These are phyloP conservation scores for Beauveria australis DNA, from an alignment of 2,329 filamentous ascomycete species.

Conservation along the genomic window DNA sequence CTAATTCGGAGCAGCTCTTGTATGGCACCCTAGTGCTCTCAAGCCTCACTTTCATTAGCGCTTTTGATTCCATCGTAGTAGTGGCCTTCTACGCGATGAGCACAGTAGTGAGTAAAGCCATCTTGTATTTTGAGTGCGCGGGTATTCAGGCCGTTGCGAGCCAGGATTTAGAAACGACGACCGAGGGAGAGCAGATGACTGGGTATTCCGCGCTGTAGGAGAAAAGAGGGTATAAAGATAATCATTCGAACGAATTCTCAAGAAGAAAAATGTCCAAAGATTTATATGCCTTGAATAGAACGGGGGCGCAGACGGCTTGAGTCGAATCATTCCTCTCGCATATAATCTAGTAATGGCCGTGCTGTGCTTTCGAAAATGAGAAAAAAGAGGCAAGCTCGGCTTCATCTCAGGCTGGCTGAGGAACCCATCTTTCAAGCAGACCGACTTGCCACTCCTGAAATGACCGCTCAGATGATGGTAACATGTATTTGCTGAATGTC, in stretches of 20 bases:
- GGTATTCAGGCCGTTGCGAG: neutral
- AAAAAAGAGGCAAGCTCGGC: neutral
- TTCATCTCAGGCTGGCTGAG: slow-evolving; percentile 20
- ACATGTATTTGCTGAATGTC: slow-evolving; percentile 35
- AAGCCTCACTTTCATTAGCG: slow-evolving; percentile 8
- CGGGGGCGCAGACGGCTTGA: neutral
- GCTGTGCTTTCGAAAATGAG: neutral
- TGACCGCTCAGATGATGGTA: slow-evolving; percentile 47
- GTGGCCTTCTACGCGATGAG: neutral
- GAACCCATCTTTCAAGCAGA: slow-evolving; percentile 40
- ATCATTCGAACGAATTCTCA: too few species aligned
- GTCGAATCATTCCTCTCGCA: neutral
- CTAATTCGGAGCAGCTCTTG: neutral
- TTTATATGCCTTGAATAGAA: too few species aligned
- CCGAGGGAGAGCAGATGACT: neutral
- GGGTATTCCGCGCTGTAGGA: neutral
- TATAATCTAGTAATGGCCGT: too few species aligned
- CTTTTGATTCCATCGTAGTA: neutral
- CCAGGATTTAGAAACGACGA: neutral
- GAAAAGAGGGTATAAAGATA: neutral
- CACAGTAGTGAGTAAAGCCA: neutral
- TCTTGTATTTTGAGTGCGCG: slow-evolving; percentile 1
- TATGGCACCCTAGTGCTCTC: slow-evolving; percentile 1
- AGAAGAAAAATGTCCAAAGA: too few species aligned
- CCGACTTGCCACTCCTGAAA: slow-evolving; percentile 64